These are phyloP conservation scores for Porphyra umbilicalis DNA, from an alignment of 31 red algal species.

Conservation along the genomic window DNA sequence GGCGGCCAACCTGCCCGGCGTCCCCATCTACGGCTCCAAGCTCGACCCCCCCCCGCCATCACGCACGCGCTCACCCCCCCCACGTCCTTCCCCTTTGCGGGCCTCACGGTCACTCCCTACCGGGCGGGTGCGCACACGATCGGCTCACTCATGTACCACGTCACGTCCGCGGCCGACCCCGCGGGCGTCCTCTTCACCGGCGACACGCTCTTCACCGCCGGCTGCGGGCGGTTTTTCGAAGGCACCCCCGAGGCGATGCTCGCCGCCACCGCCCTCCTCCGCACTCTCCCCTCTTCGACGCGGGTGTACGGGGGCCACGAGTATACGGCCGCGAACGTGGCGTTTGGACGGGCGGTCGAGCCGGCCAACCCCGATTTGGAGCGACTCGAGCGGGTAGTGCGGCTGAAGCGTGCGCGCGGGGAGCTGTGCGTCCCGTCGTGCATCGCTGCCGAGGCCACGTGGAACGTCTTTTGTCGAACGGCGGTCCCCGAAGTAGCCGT, in stretches of 20 bases:
- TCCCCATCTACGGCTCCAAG: constrained; percentile 66
- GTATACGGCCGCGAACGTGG: constrained; percentile 90
- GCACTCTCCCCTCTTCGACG: constrained; percentile 40
- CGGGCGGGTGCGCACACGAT: constrained; percentile 84
- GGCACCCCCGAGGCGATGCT: constrained; percentile 86
- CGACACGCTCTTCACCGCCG: constrained; percentile 90
- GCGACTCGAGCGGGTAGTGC: constrained; percentile 52
- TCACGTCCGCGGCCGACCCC: constrained; percentile 13
- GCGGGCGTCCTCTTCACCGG: constrained; percentile 78
- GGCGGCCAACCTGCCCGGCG: constrained; percentile 45
- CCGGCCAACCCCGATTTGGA: constrained; percentile 32
- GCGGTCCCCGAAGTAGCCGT: constrained; percentile 7
- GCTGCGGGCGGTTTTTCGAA: constrained; percentile 98
- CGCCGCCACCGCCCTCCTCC: not conserved
- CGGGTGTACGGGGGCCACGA: constrained; percentile 95
- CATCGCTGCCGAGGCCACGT: constrained; percentile 67
- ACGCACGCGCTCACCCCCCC: constrained; percentile 14
- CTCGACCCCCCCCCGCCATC: constrained; percentile 51
- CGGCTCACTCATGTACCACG: constrained; percentile 80
- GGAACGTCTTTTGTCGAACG: constrained; percentile 89
- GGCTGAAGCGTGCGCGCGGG: constrained; percentile 26
- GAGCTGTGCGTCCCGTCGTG: constrained; percentile 65
- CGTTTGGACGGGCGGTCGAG: constrained; percentile 77
- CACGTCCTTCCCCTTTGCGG: not conserved
- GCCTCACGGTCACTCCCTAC: constrained; percentile 32